phyloP scores from a whole-genome alignment of 1,139 yeast genomes.

The Nematodospora anomalae region DNA sequence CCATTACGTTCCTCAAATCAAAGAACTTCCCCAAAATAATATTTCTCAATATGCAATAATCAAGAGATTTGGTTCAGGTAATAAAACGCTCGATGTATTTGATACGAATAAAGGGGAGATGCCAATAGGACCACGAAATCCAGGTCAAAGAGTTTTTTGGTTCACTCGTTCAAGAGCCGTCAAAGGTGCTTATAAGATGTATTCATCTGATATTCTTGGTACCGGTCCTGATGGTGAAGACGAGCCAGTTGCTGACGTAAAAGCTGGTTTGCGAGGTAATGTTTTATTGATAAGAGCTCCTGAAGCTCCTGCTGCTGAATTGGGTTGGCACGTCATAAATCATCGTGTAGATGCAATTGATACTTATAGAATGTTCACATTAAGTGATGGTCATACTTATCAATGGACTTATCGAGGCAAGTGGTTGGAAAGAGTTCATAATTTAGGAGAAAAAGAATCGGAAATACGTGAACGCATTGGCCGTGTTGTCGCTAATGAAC shows the following conservation, averaged over 20 bases:
- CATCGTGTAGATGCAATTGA: conserved; percentile 65
- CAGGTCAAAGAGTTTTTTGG: conserved; percentile 46
- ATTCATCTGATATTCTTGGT: conserved; percentile 34
- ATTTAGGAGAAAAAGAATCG: conserved; percentile 60
- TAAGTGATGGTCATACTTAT: conserved; percentile 58
- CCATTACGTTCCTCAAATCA: conserved; percentile 53
- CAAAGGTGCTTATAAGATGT: conserved; percentile 63
- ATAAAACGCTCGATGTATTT: conserved; percentile 54
- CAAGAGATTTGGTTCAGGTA: conserved; percentile 58
- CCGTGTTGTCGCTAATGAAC: conserved; percentile 48
- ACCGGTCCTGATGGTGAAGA: conserved; percentile 50
- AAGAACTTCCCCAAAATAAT: conserved; percentile 35
- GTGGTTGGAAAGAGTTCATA: conserved; percentile 55
- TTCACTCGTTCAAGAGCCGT: conserved; percentile 61
- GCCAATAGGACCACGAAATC: conserved; percentile 38
- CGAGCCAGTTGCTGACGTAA: conserved; percentile 56
- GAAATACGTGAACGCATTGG: conserved; percentile 64
- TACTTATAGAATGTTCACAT: conserved; percentile 55
- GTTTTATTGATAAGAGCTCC: conserved; percentile 53
- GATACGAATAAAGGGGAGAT: conserved; percentile 40
- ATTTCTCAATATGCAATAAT: conserved; percentile 47
- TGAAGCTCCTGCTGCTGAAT: conserved; percentile 48
- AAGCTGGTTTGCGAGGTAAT: conserved; percentile 62
- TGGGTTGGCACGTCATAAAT: conserved; percentile 63
- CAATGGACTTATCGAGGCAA: conserved; percentile 66